Conservation (phyloP, 257 asterid genomes). For the Leonotis leonurus region DNA sequence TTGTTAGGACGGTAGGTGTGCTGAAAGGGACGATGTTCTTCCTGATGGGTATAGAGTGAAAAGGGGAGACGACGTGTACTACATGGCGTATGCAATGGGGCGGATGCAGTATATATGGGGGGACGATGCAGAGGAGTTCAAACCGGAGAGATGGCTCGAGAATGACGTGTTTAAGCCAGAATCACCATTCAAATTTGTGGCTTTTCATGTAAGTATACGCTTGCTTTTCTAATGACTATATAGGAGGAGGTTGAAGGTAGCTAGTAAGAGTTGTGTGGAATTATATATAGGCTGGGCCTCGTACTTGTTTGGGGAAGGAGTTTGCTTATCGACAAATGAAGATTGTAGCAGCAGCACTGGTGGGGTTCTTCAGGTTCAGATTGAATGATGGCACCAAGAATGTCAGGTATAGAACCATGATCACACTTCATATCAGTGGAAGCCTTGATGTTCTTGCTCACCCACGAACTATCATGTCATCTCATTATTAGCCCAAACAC, state of each 20-base stretch:
- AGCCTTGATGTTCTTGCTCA: constrained; percentile 41
- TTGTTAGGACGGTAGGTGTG: constrained; percentile 58
- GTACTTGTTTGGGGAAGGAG: constrained; percentile 55
- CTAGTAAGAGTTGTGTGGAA: background rate
- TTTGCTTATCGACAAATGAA: constrained; percentile 75
- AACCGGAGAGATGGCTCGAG: constrained; percentile 69
- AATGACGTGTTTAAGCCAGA: constrained; percentile 53
- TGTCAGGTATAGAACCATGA: constrained; percentile 61
- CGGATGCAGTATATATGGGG: constrained; percentile 69
- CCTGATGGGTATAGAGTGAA: constrained; percentile 62
- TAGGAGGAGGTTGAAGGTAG: too few species aligned
- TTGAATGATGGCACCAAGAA: constrained; percentile 29
- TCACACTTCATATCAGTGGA: constrained; percentile 61
- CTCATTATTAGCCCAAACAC: too few species aligned
- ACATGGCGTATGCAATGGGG: constrained; percentile 65
- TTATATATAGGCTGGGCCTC: constrained; percentile 51
- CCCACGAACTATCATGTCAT: constrained; percentile 35
- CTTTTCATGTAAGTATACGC: constrained; percentile 56
- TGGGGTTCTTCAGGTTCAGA: constrained; percentile 46
- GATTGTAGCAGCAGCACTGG: constrained; percentile 47
- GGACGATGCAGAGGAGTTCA: constrained; percentile 52
- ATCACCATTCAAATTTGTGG: constrained; percentile 64
- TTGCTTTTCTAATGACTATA: background rate
- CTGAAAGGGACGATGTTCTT: constrained; percentile 57
- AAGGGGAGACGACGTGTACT: constrained; percentile 60